Conservation (phyloP, 2,329 filamentous ascomycete species). For the Xylaria sp. region DNA sequence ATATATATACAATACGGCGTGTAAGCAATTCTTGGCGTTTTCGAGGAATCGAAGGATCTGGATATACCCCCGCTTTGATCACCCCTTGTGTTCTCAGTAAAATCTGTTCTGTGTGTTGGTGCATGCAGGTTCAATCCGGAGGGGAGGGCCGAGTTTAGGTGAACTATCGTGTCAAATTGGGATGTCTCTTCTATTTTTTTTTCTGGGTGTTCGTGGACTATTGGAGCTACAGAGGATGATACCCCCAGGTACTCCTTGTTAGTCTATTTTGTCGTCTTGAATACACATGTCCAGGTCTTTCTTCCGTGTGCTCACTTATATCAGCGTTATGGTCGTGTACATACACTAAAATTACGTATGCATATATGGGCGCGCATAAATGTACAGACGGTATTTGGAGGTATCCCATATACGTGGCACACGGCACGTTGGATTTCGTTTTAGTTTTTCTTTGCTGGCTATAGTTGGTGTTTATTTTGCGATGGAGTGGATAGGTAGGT, state of each 20-base stretch:
- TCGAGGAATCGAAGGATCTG: not conserved
- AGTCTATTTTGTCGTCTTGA: not conserved
- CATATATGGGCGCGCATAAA: too few relatives aligned
- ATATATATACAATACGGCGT: not conserved
- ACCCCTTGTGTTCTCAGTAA: too few relatives aligned
- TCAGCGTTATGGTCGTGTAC: not conserved
- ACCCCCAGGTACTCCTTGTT: constrained; percentile 15
- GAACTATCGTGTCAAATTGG: not conserved
- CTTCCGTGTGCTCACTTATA: not conserved
- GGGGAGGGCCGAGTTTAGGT: not conserved
- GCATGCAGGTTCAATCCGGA: constrained; percentile 1
- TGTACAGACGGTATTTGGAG: too few relatives aligned
- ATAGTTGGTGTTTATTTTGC: not conserved
- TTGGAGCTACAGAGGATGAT: constrained; percentile 25
- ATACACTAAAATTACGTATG: not conserved
- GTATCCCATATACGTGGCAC: too few relatives aligned
- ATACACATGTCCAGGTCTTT: not conserved
- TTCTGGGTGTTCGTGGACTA: constrained; percentile 11
- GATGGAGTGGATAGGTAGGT: not conserved
- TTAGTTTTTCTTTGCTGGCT: not conserved
- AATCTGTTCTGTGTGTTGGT: too few relatives aligned
- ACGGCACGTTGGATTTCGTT: not conserved
- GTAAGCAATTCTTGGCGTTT: not conserved
- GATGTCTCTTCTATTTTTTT: not conserved
- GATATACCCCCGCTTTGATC: not conserved